phyloP scores from a whole-genome alignment of 495 filamentous ascomycete genomes.

The Tuber borchii region DNA sequence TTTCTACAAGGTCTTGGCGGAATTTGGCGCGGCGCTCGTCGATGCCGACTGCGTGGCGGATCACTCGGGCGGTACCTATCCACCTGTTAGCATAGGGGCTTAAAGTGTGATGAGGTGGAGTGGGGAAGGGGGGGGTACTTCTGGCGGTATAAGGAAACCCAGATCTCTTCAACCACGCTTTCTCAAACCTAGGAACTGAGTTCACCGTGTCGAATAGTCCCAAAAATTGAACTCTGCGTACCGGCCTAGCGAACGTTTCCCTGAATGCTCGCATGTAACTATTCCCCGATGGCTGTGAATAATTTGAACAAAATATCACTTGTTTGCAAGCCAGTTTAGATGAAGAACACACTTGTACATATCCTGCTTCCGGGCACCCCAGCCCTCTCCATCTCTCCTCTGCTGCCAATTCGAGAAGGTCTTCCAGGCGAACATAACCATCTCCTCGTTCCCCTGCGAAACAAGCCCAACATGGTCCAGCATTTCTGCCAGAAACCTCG shows the following conservation, averaged over 20 bases:
- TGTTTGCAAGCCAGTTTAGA: background rate
- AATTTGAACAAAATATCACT: background rate
- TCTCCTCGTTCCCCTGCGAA: slow-evolving; percentile 78
- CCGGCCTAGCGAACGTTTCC: slow-evolving; percentile 74
- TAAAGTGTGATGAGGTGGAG: background rate
- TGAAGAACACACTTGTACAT: slow-evolving; percentile 54
- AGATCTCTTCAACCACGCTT: slow-evolving; percentile 70
- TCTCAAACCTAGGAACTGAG: slow-evolving; percentile 73
- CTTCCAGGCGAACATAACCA: slow-evolving; percentile 80
- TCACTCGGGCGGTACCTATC: slow-evolving; percentile 42
- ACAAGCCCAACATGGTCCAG: slow-evolving; percentile 74
- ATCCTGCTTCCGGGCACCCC: slow-evolving; percentile 53
- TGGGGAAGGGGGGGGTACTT: slow-evolving; percentile 44
- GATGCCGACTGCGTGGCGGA: slow-evolving; percentile 69
- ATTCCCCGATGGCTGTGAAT: background rate
- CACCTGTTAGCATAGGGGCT: background rate
- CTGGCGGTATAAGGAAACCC: slow-evolving; percentile 78
- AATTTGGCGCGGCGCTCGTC: slow-evolving; percentile 70
- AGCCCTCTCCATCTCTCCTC: slow-evolving; percentile 54
- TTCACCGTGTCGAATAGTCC: slow-evolving; percentile 75
- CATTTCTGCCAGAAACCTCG: slow-evolving; percentile 81
- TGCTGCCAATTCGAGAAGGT: slow-evolving; percentile 80
- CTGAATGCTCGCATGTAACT: slow-evolving; percentile 67
- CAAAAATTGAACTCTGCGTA: slow-evolving; percentile 63
- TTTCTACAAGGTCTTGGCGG: slow-evolving; percentile 43